Evolutionary conservation across 305 asterid species (phyloP), one percentile per base, ranked within the genome.

Genomic region (Ilex paraguariensis): DNA sequence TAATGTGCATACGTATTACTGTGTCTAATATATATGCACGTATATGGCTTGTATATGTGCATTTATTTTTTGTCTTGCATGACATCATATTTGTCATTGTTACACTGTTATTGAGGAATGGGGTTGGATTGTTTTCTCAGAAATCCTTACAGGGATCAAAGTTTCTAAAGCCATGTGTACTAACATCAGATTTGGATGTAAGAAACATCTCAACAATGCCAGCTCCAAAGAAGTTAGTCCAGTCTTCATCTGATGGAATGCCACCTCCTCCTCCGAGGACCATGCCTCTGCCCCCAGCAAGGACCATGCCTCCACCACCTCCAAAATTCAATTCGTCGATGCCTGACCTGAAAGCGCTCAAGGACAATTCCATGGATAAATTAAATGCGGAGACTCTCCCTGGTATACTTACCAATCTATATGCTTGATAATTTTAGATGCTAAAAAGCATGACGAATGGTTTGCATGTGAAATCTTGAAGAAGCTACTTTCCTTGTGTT

Each of bases 101-200:
- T 63, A 54, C 62, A 75, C 81, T 77, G 72, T 77, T 75, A 72
- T 65, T 77, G 61, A 74, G 76, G 76, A 77, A 71, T 79, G 62
- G 77, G 66, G 21, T 56, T 84, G 78, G 71, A 61, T 50, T 71
- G 71, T 63, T 73, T 84, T 73, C 73, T 74, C 88, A 79, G 88
- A 82, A 79, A 75, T 70, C 66, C 58, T 66, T 84, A 69, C 98
- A 84, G 96, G 92, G 78, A 70, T 72, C 87, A 66, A 87, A 82
- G 75, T 79, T 81, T 74, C 77, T 78, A 69, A 77, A 68, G 90
- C 86, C 85, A 68, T 79, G 77, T 71, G 86, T 80, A 76, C 87
- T 75, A 83, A 86, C 87, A 51, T 75, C 87, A 80, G 81, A 72
- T 75, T 78, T 79, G 75, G 90, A 93, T 82, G 83, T 76, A 59